These are phyloP conservation scores for Cordyceps cicadae DNA, from an alignment of 2,329 filamentous ascomycete species.

Conservation along the genomic window DNA sequence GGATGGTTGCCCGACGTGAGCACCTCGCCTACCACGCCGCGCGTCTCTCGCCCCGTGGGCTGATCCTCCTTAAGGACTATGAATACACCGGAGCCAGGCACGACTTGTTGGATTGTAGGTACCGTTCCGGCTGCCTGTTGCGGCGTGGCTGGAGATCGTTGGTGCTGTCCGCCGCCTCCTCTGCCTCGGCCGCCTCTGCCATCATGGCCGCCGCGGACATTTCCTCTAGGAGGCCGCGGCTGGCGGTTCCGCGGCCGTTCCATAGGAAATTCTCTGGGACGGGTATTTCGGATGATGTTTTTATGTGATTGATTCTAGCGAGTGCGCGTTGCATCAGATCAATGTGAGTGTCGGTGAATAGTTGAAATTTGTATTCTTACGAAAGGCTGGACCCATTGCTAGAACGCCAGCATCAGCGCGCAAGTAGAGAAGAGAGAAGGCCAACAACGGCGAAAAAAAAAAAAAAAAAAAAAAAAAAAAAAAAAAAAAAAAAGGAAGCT, in stretches of 20 bases:
- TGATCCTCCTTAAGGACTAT: constrained; percentile 73
- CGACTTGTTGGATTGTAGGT: constrained; percentile 43
- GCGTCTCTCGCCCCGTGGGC: constrained; percentile 61
- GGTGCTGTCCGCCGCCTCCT: constrained; percentile 13
- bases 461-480: too few species aligned
- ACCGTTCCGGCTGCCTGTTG: constrained; percentile 32
- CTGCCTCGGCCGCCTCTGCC: constrained; percentile 10
- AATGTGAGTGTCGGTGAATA: not conserved
- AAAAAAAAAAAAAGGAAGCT: too few species aligned
- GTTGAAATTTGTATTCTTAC: not conserved
- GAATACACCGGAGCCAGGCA: constrained; percentile 56
- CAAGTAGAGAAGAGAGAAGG: not conserved
- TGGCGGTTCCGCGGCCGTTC: constrained; percentile 27
- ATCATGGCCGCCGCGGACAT: constrained; percentile 14
- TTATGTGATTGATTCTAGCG: not conserved
- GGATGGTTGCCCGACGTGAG: constrained; percentile 68
- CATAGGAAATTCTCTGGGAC: constrained; percentile 16
- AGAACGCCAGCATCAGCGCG: not conserved
- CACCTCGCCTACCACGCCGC: constrained; percentile 57
- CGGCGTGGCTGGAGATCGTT: constrained; percentile 21
- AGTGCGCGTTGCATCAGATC: not conserved
- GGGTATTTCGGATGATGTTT: not conserved
- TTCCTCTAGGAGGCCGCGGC: constrained; percentile 16
- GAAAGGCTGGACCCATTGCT: too few species aligned
- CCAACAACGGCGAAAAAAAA: too few species aligned